Base-by-base conservation (phyloP, 305 asterid species). In the Petunia hybrid region DNA sequence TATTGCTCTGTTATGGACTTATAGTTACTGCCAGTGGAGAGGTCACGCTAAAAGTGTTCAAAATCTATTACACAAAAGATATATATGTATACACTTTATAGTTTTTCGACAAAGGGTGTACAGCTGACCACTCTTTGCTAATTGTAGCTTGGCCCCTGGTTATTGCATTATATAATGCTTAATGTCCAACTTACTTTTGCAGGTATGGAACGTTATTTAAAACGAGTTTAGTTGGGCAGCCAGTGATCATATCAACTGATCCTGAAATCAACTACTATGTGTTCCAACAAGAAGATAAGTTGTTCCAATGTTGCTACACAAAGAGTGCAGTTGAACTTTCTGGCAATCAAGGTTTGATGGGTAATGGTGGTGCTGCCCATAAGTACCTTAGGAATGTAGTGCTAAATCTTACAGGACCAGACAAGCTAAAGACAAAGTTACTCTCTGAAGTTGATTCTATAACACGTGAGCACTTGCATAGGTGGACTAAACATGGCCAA, bases 221-320 rank as follows among this genome's bases (percentile, higher is more conserved):
- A 40, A 84, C 86, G 8, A 84, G 80, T 35, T 14, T 84, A 39
- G 80, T 81, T 5, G 86, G 86, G 12, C 79, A 78, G 5, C 64
- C 42, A 0, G 46, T 81, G 16, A 75, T 84, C 6, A 59, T 83
- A 6, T 80, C 86, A 3, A 77, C 81, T 0, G 86, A 83, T 22
- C 81, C 80, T 0, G 81, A 74, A 60, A 35, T 83, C 10, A 83
- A 80, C 51, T 69, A 77, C 1, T 56, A 48, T 57, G 65, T 83
- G 2, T 83, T 83, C 35, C 82, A 60, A 43, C 83, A 80, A 83
- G 86, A 83, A 75, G 86, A 80, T 7, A 66, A 65, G 45, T 8
- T 12, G 6, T 77, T 83, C 46, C 66, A 64, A 31, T 56, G 77
- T 4, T 80, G 71, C 65, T 83, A 83, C 59, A 76, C 80, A 2